phyloP scores from a whole-genome alignment of 164 flowering plant species.

The Echeveria elegans region DNA sequence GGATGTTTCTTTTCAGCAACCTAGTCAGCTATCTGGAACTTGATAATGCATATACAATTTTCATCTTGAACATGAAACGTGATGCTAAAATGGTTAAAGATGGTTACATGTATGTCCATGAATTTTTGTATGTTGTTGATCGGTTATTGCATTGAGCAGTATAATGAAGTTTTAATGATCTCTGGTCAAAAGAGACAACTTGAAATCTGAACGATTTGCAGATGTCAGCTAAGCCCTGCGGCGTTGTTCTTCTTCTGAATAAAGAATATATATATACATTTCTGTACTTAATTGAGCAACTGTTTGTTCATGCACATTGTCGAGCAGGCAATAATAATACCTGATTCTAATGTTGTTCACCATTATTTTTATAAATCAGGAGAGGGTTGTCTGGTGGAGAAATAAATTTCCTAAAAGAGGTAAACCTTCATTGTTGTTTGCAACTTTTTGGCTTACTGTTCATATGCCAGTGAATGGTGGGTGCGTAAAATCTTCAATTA shows the following conservation, averaged over 20 bases:
- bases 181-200: too few relatives aligned
- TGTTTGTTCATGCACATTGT: background rate
- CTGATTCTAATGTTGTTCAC: background rate
- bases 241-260: too few relatives aligned
- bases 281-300: too few relatives aligned
- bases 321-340: background rate
- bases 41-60: slow-evolving; percentile 75
- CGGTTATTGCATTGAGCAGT: too few relatives aligned
- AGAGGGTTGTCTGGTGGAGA: slow-evolving; percentile 90
- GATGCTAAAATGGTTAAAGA: slow-evolving; percentile 42
- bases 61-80: slow-evolving; percentile 73
- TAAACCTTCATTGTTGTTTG: slow-evolving; percentile 17
- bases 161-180: too few relatives aligned
- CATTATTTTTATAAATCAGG: slow-evolving; percentile 33
- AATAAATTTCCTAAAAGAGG: slow-evolving; percentile 71
- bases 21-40: slow-evolving; percentile 78
- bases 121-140: too few relatives aligned
- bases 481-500: background rate
- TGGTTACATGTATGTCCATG: slow-evolving; percentile 68
- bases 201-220: too few relatives aligned
- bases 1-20: slow-evolving; percentile 60
- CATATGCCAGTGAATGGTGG: background rate
- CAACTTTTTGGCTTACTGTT: background rate
- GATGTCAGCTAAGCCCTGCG: too few relatives aligned
- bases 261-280: too few relatives aligned